Base-by-base conservation (phyloP, 1,284 basidiomycete species). In the Austroboletus novae-zelandiae region DNA sequence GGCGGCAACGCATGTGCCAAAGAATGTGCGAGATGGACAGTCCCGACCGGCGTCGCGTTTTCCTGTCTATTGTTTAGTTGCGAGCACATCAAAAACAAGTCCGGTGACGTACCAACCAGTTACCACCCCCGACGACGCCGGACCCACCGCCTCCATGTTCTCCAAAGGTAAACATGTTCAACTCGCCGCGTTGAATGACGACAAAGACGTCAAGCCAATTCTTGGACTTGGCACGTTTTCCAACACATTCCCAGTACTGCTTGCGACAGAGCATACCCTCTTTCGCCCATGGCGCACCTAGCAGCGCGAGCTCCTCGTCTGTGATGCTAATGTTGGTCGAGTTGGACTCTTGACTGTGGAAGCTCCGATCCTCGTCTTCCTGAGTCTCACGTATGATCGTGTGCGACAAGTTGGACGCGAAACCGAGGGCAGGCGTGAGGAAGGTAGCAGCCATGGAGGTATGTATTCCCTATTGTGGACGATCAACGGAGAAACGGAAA, bases 201-300 rank as follows among this genome's bases (percentile, higher is more conserved):
- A 95, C 92, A 66, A 99, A 99, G 25, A 91, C 90, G 60, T 97
- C 91, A 63, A 91, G 77, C 94, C 94, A 98, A 17, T 79, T 74
- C 69, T 93, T 94, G 64, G 90, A 86, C 71, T 81, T 91, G 15
- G 91, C 85, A 25, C 92, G 77, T 67, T 91, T 94, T 10, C 86
- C 86, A 0, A 81, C 75, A 4, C 81, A 79, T 64, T 98, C 95
- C 85, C 90, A 95, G 67, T 96, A 97, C 57, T 94, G 89, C 67
- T 98, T 98, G 32, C 94, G 85, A 57, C 86, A 89, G 4, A 99
- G 80, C 75, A 95, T 89, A 14, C 96, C 96, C 69, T 99, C 96
- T 69, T 99, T 99, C 0, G 96, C 96, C 96, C 96, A 99, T 0
- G 96, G 96, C 4, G 96, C 86, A 23, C 96, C 96, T 11, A 97